Conservation (phyloP, 1,139 yeast genomes). For the Saccharomyces hybrid region DNA sequence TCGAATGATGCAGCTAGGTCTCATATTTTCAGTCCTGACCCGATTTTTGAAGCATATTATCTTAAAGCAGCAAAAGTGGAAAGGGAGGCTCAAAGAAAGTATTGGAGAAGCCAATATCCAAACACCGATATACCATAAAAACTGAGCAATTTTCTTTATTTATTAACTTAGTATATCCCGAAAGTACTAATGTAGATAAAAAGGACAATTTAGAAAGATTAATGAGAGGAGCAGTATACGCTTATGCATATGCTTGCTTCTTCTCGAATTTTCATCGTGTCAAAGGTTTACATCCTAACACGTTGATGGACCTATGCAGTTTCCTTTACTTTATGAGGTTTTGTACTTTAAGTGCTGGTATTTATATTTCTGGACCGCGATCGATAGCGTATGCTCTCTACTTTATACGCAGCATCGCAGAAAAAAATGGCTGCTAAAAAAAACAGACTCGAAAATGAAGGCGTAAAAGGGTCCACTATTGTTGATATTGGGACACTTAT, state of each 20-base stretch:
- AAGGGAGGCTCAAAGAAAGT: not conserved
- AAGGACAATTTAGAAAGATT: not conserved
- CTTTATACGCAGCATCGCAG: not conserved
- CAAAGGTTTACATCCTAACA: not conserved
- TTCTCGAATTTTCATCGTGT: not conserved
- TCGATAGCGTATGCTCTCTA: not conserved
- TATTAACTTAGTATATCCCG: not conserved
- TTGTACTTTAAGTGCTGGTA: not conserved
- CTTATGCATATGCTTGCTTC: not conserved
- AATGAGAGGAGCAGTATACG: not conserved
- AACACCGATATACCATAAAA: not conserved
- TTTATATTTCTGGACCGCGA: not conserved
- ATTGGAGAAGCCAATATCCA: not conserved
- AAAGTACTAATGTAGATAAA: not conserved
- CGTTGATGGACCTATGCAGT: not conserved
- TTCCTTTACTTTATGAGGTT: not conserved
- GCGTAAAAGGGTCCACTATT: not conserved
- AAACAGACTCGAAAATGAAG: not conserved
- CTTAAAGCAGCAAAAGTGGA: not conserved
- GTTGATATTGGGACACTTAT: not conserved
- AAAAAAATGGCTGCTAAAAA: not conserved
- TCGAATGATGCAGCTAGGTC: not conserved
- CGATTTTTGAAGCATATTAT: not conserved
- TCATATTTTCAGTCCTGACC: not conserved
- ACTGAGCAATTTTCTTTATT: not conserved